A percentile compares a stretch with the other conserved stretches of the same genome.
Evolutionary conservation across 2,329 filamentous ascomycete species (phyloP).

Genomic region (Fusarium sp.): DNA sequence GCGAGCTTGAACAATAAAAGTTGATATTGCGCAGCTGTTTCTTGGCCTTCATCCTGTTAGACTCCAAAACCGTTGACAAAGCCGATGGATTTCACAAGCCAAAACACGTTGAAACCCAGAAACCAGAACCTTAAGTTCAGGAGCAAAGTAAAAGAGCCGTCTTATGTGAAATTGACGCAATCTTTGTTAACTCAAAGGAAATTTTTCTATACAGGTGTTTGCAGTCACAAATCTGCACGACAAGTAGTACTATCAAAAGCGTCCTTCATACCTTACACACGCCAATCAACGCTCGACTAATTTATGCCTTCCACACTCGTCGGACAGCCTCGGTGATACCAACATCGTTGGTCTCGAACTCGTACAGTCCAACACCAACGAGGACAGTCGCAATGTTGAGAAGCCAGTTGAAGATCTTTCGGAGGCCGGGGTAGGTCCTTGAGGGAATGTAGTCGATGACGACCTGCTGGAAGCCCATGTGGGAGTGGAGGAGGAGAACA

Average conservation of each 20-base stretch:
- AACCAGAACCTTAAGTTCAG: too few relatives aligned
- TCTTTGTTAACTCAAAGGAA: constrained; percentile 33
- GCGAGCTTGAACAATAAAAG: background rate
- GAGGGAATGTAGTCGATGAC: constrained; percentile 92
- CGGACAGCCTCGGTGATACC: constrained; percentile 90
- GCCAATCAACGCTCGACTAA: background rate
- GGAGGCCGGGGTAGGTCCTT: constrained; percentile 72
- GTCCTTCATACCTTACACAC: constrained; percentile 15
- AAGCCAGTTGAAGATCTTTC: constrained; percentile 76
- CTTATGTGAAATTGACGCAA: constrained; percentile 23
- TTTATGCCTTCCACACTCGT: constrained; percentile 86
- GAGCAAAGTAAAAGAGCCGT: background rate
- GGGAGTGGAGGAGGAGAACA: constrained; percentile 87
- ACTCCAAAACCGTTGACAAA: background rate
- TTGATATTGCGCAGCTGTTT: background rate
- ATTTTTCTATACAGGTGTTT: constrained; percentile 44
- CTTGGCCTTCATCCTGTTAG: background rate
- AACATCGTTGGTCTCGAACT: constrained; percentile 99
- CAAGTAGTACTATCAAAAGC: constrained; percentile 30
- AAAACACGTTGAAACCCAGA: background rate
- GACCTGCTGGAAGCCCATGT: constrained; percentile 91
- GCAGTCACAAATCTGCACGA: constrained; percentile 37
- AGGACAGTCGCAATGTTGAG: constrained; percentile 82
- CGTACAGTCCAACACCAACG: constrained; percentile 90
- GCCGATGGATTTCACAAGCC: background rate